Evolutionary conservation across 768 basidiomycete species (phyloP), one percentile per base, ranked within the genome.

Genomic region (Galerina marginata): DNA sequence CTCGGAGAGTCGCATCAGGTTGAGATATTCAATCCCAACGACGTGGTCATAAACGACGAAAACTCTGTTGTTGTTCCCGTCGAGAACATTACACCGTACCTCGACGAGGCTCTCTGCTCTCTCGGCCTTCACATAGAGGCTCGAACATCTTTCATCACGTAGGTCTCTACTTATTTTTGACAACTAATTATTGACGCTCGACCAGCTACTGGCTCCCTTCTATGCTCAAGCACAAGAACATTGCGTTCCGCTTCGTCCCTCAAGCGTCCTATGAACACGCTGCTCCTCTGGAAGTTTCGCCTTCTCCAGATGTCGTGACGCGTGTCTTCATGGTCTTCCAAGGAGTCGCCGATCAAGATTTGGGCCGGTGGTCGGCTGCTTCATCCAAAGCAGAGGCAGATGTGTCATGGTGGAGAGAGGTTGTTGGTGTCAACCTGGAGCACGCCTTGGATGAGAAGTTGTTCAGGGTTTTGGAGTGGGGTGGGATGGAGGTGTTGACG

Each of bases 311-410:
- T 54, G 71, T 79, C 47, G 70, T 81, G 9, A 77, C 74, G 0
- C 77, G 80, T 6, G 69, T 83, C 10, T 83, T 83, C 63, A 81
- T 83, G 81, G 64, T 83, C 2, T 84, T 82, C 67, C 67, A 72
- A 20, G 79, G 79, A 1, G 65, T 83, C 0, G 26, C 45, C 7
- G 63, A 64, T 4, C 65, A 60, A 0, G 67, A 74, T 1, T 16
- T 67, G 3, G 52, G 29, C 2, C 45, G 40, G 2, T 81, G 79
- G 81, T 42, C 53, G 0, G 58, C 50, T 6, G 72, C 76, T 1
- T 55, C 10, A 4, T 42, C 47, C 36, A 60, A 66, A 2, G 69
- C 65, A 1, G 50, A 55, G 7, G 65, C 66, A 10, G 67, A 72
- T 29, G 72, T 70, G 4, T 57, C 60, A 10, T 58, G 51, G 1